Base-by-base conservation (phyloP, 768 basidiomycete species). In the Suillus occidentalis region DNA sequence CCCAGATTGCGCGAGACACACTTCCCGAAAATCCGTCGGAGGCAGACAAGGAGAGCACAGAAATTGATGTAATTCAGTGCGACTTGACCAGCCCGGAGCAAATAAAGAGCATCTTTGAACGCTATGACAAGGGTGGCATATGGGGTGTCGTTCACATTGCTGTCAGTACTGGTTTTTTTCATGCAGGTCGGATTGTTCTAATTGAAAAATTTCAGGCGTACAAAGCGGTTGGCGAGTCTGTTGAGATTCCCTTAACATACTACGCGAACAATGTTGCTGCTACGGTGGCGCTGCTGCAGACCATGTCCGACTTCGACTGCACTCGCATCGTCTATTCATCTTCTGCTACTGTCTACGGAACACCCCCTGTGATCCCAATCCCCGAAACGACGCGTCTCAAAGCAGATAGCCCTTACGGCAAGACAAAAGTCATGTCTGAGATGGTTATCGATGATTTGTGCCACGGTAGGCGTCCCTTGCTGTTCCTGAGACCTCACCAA, bases 91-190 rank as follows among this genome's bases (percentile, higher is more conserved):
- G 84, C 58, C 80, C 84, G 34, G 86, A 85, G 2, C 84, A 94
- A 71, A 83, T 99, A 65, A 85, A 88, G 63, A 79, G 81, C 18
- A 87, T 99, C 9, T 99, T 99, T 67, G 85, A 89, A 64, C 83
- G 86, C 67, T 97, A 97, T 76, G 88, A 87, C 61, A 89, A 92
- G 71, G 93, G 92, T 22, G 93, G 93, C 4, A 92, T 99, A 67
- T 98, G 95, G 93, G 97, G 96, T 60, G 94, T 98, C 28, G 82
- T 99, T 62, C 97, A 99, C 76, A 87, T 99, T 63, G 97, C 97
- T 25, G 94, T 95, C 70, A 73, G 91, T 85, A 64, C 49, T 62
- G 25, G 28, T 20, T 49, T 7, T 7, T 47, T 28, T 60, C 25
- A 56, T 18, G 62, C 50, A 43, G 22, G 20, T 50, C 36, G 50